Evolutionary conservation across 768 basidiomycete species (phyloP).

Genomic region (Leccinellum rugosiceps): DNA sequence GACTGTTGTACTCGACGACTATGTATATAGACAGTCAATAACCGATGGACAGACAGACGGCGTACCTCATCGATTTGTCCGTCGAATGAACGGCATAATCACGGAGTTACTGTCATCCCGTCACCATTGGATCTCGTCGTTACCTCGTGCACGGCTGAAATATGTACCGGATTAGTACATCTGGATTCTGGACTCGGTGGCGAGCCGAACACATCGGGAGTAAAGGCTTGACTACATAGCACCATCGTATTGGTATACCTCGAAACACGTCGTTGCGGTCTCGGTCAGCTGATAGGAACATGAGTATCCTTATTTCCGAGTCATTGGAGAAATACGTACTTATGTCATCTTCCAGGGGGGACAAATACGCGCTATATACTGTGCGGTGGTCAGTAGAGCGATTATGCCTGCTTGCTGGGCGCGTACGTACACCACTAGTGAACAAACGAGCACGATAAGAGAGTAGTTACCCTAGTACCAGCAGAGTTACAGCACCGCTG

Average conservation of each 20-base stretch:
- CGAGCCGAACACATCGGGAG: constrained; percentile 57
- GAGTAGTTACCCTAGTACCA: constrained; percentile 52
- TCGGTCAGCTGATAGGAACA: constrained; percentile 33
- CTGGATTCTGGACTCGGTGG: neutral
- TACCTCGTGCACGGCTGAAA: constrained; percentile 42
- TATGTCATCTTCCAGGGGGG: constrained; percentile 40
- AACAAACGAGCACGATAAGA: constrained; percentile 49
- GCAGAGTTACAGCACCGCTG: constrained; percentile 42
- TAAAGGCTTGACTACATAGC: constrained; percentile 50
- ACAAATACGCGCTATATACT: constrained; percentile 57
- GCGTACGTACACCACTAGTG: constrained; percentile 55
- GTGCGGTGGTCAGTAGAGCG: neutral
- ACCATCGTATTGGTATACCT: constrained; percentile 49
- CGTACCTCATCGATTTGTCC: constrained; percentile 42
- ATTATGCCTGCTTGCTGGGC: neutral
- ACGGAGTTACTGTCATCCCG: neutral
- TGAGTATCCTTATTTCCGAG: constrained; percentile 51
- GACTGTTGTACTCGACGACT: neutral
- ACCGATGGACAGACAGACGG: neutral
- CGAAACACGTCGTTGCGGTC: constrained; percentile 57
- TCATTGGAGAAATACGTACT: constrained; percentile 29
- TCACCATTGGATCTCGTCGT: constrained; percentile 61
- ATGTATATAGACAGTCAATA: neutral
- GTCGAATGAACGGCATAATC: constrained; percentile 11
- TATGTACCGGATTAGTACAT: neutral